Conservation (phyloP, 176 grass and related monocot genomes). For the Themeda triandra region DNA sequence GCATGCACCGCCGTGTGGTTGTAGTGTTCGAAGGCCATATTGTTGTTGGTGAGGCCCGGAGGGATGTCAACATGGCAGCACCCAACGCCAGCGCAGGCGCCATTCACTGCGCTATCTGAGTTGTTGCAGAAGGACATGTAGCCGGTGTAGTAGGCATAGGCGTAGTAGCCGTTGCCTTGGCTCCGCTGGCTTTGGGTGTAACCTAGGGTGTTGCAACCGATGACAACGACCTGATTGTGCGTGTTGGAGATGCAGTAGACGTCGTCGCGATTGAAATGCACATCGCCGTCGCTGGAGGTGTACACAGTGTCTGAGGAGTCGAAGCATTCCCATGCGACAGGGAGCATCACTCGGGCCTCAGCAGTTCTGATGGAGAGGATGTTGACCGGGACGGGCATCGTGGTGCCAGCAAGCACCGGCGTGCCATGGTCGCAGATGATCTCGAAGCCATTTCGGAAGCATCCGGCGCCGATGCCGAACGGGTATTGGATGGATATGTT, state of each 20-base stretch:
- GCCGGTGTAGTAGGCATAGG: background rate
- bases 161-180: background rate
- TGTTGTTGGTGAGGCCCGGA: background rate
- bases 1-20: rapidly evolving
- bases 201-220: slow-evolving; percentile 10
- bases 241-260: slow-evolving; percentile 12
- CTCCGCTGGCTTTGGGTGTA: background rate
- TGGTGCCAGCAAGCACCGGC: background rate
- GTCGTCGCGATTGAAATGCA: background rate
- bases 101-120: background rate
- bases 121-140: slow-evolving; percentile 17
- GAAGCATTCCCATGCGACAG: slow-evolving; percentile 18
- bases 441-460: slow-evolving; percentile 23
- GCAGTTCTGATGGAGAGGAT: background rate
- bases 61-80: slow-evolving; percentile 18
- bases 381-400: background rate
- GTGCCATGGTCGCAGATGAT: slow-evolving; percentile 7
- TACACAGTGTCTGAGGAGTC: background rate
- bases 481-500: slow-evolving; percentile 37
- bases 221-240: background rate
- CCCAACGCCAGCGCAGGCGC: background rate
- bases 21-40: background rate
- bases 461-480: slow-evolving; percentile 33
- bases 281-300: background rate
- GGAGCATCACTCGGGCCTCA: slow-evolving; percentile 13